Evolutionary conservation across 352 stramenopile species (phyloP).

Genomic region (Globisporangium nagaii): DNA sequence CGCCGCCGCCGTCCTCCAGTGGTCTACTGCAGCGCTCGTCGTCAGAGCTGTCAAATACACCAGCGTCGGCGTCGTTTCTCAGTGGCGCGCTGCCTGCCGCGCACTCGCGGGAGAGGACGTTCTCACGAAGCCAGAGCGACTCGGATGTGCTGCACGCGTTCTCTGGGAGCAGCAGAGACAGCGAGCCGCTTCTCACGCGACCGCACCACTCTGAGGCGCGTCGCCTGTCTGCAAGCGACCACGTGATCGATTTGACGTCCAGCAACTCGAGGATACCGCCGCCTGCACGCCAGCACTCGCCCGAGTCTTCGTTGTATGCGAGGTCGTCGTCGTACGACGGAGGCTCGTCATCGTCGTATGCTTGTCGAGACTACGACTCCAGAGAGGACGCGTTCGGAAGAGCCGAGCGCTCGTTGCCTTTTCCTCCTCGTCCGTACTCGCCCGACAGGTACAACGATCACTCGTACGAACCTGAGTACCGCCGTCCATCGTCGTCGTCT

Average conservation of each 20-base stretch:
- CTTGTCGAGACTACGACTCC: constrained; percentile 10
- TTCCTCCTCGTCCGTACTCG: constrained; percentile 8
- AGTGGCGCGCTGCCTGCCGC: not conserved
- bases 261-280: constrained; percentile 7
- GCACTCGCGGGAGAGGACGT: not conserved
- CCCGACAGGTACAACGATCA: constrained; percentile 15
- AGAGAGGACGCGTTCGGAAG: constrained; percentile 6
- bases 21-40: not conserved
- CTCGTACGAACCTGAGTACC: constrained; percentile 10
- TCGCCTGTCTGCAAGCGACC: not conserved
- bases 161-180: constrained; percentile 11
- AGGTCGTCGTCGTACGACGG: constrained; percentile 5
- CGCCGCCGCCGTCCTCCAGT: not conserved
- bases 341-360: not conserved
- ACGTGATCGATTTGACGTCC: constrained; percentile 3
- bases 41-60: not conserved
- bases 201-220: not conserved
- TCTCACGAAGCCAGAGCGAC: constrained; percentile 16
- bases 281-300: constrained; percentile 1
- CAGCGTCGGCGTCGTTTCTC: not conserved
- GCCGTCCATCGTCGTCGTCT: constrained; percentile 9
- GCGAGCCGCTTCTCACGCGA: constrained; percentile 4
- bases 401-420: constrained; percentile 12
- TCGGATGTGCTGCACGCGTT: constrained; percentile 3
- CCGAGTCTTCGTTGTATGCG: constrained; percentile 1